phyloP scores from a whole-genome alignment of 2,329 filamentous ascomycete genomes.

The Sordariomycetes sp. region DNA sequence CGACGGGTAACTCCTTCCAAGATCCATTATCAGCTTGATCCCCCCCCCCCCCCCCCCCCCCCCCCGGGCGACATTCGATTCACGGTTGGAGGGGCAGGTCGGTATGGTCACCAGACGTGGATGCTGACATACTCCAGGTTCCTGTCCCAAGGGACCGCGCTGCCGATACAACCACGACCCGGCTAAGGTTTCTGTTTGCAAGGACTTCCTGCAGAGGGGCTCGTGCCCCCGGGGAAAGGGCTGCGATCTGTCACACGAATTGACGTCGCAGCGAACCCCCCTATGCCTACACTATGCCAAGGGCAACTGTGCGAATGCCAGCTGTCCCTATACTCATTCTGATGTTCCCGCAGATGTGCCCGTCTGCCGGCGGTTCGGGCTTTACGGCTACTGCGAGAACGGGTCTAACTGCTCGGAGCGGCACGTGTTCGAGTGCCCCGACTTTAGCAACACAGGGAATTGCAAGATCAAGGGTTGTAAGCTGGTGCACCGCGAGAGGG shows the following conservation, averaged over 20 bases:
- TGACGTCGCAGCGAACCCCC: constrained; percentile 71
- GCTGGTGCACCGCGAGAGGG: constrained; percentile 76
- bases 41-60: too few relatives aligned
- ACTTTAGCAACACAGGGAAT: constrained; percentile 80
- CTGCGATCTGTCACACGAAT: constrained; percentile 86
- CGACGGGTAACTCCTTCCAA: constrained; percentile 50
- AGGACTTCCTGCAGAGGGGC: constrained; percentile 69
- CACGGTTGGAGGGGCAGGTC: background rate
- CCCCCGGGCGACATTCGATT: background rate
- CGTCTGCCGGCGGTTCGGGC: constrained; percentile 76
- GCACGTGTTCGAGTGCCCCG: constrained; percentile 87
- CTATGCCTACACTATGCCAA: constrained; percentile 82
- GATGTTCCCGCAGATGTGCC: constrained; percentile 62
- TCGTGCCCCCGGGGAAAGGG: constrained; percentile 62
- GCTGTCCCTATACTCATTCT: constrained; percentile 80
- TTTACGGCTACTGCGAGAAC: constrained; percentile 78
- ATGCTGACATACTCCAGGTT: constrained; percentile 51
- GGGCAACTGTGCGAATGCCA: constrained; percentile 75
- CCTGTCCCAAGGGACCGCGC: constrained; percentile 65
- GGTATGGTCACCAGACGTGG: background rate
- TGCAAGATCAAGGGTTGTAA: constrained; percentile 76
- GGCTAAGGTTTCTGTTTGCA: constrained; percentile 80
- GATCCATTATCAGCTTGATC: constrained; percentile 6
- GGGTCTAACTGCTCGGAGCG: constrained; percentile 66
- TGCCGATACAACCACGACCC: constrained; percentile 80